A percentile compares a stretch with the other conserved stretches of the same genome.
These are phyloP conservation scores for Gypsophila paniculata DNA, from an alignment of 179 eudicot genomes.

Conservation along the genomic window DNA sequence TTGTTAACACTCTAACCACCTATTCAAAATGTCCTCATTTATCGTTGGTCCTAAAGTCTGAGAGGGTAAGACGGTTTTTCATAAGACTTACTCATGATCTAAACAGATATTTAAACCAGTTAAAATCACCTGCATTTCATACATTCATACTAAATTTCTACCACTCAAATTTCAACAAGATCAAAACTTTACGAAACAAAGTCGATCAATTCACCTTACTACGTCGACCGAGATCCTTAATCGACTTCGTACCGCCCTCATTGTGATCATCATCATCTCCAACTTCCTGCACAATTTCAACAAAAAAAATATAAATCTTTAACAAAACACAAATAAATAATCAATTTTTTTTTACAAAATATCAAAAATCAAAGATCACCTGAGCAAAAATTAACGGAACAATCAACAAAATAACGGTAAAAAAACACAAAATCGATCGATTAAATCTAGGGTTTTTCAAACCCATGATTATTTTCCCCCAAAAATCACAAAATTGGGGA, in stretches of 20 bases:
- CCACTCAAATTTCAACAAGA: not conserved
- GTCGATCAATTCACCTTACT: slow-evolving; percentile 46
- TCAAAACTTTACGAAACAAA: not conserved
- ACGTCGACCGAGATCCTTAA: slow-evolving; percentile 66
- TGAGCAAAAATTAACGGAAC: slow-evolving; percentile 32
- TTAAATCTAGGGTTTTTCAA: slow-evolving; percentile 25
- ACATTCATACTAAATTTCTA: not conserved
- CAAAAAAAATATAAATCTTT: not conserved
- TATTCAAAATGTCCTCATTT: no score
- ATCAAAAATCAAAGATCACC: slow-evolving; percentile 19
- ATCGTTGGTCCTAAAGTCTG: no score
- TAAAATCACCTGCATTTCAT: slow-evolving; percentile 5
- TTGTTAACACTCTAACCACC: no score
- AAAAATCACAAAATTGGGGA: not conserved
- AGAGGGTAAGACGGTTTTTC: no score
- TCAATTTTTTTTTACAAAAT: no score
- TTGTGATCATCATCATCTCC: slow-evolving; percentile 30
- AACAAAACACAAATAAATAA: not conserved
- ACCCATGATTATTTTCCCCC: slow-evolving; percentile 22
- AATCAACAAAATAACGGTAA: slow-evolving; percentile 16
- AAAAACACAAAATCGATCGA: slow-evolving; percentile 15
- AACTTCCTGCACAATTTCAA: slow-evolving; percentile 33
- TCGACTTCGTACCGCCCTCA: slow-evolving; percentile 29
- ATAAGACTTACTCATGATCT: no score
- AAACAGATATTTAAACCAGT: no score